Percentiles rank a stretch among this genome's conserved stretches.
These are phyloP conservation scores for Xerocomus spinulosus DNA, from an alignment of 768 basidiomycete species.

Conservation along the genomic window DNA sequence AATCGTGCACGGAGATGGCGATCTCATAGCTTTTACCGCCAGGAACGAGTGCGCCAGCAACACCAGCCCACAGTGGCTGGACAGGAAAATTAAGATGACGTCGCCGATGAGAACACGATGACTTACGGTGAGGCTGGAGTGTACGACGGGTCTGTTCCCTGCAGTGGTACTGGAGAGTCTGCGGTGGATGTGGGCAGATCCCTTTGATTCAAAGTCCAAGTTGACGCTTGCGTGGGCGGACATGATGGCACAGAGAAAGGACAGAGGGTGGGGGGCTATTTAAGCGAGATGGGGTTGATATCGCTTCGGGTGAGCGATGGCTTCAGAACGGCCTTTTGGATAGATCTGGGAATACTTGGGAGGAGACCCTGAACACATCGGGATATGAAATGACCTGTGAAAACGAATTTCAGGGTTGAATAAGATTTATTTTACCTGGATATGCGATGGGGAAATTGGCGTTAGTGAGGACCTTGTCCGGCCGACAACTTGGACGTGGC, in stretches of 20 bases:
- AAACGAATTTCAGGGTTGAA: background rate
- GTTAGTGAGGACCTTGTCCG: conserved; percentile 10
- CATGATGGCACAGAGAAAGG: conserved; percentile 39
- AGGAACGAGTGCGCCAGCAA: conserved; percentile 59
- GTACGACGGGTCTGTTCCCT: conserved; percentile 49
- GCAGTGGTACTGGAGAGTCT: conserved; percentile 59
- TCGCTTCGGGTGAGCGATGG: conserved; percentile 10
- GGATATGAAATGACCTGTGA: conserved; percentile 8
- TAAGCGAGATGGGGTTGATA: conserved; percentile 19
- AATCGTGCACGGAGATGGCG: conserved; percentile 78
- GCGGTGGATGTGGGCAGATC: conserved; percentile 59
- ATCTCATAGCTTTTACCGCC: conserved; percentile 62
- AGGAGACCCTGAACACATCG: conserved; percentile 26
- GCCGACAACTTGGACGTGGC: background rate
- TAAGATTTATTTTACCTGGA: background rate
- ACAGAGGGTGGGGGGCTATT: conserved; percentile 30
- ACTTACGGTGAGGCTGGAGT: conserved; percentile 64
- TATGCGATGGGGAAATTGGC: background rate
- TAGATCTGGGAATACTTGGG: conserved; percentile 5
- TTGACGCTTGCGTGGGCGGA: conserved; percentile 37
- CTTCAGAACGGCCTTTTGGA: background rate
- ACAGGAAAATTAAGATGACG: conserved; percentile 15
- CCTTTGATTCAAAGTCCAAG: conserved; percentile 56
- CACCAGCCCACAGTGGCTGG: conserved; percentile 87
- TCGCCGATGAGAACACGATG: background rate